Percentiles rank a stretch among this genome's conserved stretches.
Evolutionary conservation across 139 green algal species (phyloP).

Genomic region (Chlorella ohadii): DNA sequence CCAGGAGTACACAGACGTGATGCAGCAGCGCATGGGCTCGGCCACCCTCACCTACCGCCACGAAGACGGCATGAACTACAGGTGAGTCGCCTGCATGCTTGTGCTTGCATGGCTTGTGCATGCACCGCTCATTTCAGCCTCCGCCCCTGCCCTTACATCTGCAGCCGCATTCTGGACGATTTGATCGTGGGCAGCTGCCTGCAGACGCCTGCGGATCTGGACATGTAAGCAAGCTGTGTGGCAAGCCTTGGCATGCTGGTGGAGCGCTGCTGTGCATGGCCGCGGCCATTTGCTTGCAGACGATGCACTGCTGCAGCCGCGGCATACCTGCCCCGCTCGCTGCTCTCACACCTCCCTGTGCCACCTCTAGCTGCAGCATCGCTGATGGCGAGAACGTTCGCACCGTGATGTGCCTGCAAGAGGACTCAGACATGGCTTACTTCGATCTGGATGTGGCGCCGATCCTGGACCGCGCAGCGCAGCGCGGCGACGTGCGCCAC

Average conservation of each 20-base stretch:
- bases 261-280: background rate
- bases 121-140: too few species aligned
- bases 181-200: constrained; percentile 95
- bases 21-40: constrained; percentile 88
- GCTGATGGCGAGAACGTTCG: constrained; percentile 75
- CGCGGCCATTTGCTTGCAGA: too few species aligned
- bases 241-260: background rate
- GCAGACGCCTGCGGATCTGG: constrained; percentile 81
- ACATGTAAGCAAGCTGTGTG: constrained; percentile 43
- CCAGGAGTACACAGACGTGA: constrained; percentile 83
- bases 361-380: constrained; percentile 56
- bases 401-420: constrained; percentile 87
- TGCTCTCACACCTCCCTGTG: too few species aligned
- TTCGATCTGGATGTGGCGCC: constrained; percentile 64
- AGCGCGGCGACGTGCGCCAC: constrained; percentile 66
- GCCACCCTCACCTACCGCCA: constrained; percentile 82
- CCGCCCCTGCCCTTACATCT: too few species aligned
- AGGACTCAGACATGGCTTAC: constrained; percentile 89
- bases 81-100: too few species aligned
- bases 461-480: constrained; percentile 23
- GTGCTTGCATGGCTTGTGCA: too few species aligned
- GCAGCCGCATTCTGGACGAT: constrained; percentile 80
- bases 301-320: too few species aligned
- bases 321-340: background rate
- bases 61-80: constrained; percentile 91